These are phyloP conservation scores for Haematococcus sp. DNA, from an alignment of 139 green algal species.

Conservation along the genomic window DNA sequence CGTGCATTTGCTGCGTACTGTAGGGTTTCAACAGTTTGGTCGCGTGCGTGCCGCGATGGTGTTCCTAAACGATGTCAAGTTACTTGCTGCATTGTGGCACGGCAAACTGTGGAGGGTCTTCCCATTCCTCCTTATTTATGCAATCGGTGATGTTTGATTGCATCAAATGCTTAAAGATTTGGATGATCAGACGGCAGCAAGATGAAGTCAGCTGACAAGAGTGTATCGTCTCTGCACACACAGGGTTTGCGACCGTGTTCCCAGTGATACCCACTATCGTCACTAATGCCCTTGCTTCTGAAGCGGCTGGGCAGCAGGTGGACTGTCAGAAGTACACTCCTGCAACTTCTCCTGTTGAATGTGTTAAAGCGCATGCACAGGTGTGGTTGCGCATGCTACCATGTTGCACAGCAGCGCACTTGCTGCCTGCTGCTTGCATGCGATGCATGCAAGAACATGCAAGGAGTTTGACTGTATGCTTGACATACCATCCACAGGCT, in stretches of 20 bases:
- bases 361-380: constrained; percentile 25
- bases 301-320: constrained; percentile 45
- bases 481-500: constrained; percentile 15
- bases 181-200: too few species aligned
- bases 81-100: too few species aligned
- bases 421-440: neutral
- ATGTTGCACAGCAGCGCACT: neutral
- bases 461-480: neutral
- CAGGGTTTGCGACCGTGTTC: constrained; percentile 60
- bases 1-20: too few species aligned
- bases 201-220: too few species aligned
- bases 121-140: too few species aligned
- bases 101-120: too few species aligned
- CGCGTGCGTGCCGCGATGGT: too few species aligned
- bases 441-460: neutral
- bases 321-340: constrained; percentile 60
- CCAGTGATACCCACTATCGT: constrained; percentile 61
- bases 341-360: constrained; percentile 12
- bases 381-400: neutral
- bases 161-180: too few species aligned
- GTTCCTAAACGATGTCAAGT: too few species aligned
- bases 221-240: too few species aligned
- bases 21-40: too few species aligned
- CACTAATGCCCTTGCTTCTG: constrained; percentile 79
- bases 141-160: too few species aligned